Base-by-base conservation (phyloP, 306 rosid genomes). In the Prunus mume region DNA sequence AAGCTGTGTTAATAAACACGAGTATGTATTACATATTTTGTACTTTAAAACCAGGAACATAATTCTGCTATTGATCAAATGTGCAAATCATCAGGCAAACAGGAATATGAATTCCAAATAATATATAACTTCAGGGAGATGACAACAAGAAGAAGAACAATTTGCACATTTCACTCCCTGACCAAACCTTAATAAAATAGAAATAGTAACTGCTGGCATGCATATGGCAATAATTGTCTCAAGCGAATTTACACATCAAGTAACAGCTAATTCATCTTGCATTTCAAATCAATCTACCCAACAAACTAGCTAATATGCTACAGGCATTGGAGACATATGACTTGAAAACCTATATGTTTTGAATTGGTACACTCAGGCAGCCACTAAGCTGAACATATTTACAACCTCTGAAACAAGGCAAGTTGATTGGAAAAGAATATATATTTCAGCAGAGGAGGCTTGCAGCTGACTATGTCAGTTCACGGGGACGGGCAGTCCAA, bases 401-500 rank as follows among this genome's bases (percentile, higher is more conserved):
- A 76, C 71, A 72, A 25, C 55, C 28, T 3, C 18, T 68, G 69
- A 24, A 32, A 54, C 57, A 32, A 82, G 78, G 14, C 13, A 57
- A 43, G 61, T 65, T 67, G 25, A 24, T 19, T n/a, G 32, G 12
- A 9, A 51, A 30, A 61, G 60, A 19, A 73, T 41, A 66, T 66
- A 7, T 9, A 50, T 19, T n/a, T 17, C 13, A 47, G 79, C 41
- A 38, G 62, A 15, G 9, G 7, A 55, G 15, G 46, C 22, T 12
- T 47, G 30, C 43, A 43, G 41, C 22, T 45, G 38, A 65, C 64
- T 69, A 74, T 18, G 79, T 18, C 22, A 79, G 77, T 30, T 87
- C 80, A 19, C 74, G 82, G 18, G 92, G 82, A 71, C 89, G 89
- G 79, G 93, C 74, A 46, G 88, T 57, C 93, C 97, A 91, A 12